Base-by-base conservation (phyloP, 768 basidiomycete genomes). In the Dacryopinax spathularia region DNA sequence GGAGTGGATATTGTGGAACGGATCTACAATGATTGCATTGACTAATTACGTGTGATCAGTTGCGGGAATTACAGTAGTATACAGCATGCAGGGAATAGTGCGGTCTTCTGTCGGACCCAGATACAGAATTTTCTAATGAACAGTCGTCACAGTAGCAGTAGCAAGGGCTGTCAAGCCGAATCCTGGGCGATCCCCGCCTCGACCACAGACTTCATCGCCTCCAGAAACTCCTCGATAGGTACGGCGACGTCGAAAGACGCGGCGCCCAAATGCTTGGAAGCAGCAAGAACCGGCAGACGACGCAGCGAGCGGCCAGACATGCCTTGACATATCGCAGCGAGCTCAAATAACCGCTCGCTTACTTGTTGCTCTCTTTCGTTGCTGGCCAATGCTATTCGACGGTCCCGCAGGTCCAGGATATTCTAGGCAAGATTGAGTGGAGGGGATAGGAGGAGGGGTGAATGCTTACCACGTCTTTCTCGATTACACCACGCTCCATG, bases 221-320 rank as follows among this genome's bases (percentile, higher is more conserved):
- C 80, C 36, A 98, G 73, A 94, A 94, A 97, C 9, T 78, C 69
- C 64, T 84, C 83, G 15, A 92, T 80, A 61, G 37, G 37, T 18
- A 43, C 27, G 2, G 33, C 36, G 61, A 61, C 41, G 34, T 56
- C 59, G 43, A 41, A 39, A 20, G 62, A 34, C 33, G 62, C 44
- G n/a, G 62, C 25, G 25, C 67, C 82, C 60, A 97, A 85, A 71
- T 91, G 86, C 7, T 83, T 80, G 2, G 95, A 91, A 48, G 96
- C 84, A 1, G 94, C 91, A 20, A 98, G 82, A 48, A 98, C 91
- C 2, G 96, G 96, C n/a, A 99, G 79, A 6, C 93, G 84, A 13
- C 96, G 84, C 13, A 99, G 80, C 0, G 90, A 86, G 34, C 96
- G 86, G 15, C 96, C 96, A 16, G 94, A 96, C 80, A 98, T 84